Evolutionary conservation across 2,329 filamentous ascomycete species (phyloP), one percentile per base, ranked within the genome.

Genomic region (Arthrobotrys entomopaga): DNA sequence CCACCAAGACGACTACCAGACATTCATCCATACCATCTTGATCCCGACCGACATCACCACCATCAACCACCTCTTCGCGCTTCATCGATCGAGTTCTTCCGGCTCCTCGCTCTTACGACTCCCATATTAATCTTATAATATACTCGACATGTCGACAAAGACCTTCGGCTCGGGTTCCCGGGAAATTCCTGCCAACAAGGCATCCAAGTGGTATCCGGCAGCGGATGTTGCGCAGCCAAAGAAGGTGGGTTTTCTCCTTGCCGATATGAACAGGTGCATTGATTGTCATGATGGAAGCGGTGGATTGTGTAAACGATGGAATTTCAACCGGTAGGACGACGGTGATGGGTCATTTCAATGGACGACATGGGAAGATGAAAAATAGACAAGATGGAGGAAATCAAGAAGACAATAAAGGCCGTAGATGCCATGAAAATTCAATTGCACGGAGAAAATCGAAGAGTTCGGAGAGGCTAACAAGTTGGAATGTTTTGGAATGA

Each of bases 201-300:
- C 94, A 82, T 89, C 91, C 88, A 98, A 97, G 88, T 99, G 94
- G 92, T 99, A 99, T 87, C 92, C 93, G 84, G 91, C 92, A 83
- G 91, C 96, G 85, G 94, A 97, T 85, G 91, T 94, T 83, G 83
- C 88, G 83, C 86, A 90, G 85, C 88, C 89, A 82, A 96, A 93
- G 89, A 94, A 96, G 91, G 95, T 99, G 89, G 88, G 93, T 74
- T 38, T 24, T 42, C 61, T 29, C 42, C 60, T 49, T 43, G 38
- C 15, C 16, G 46, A 50, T 43, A 53, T 67, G 58, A 67, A 34
- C 57, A 11, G 50, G 49, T 52, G 53, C 20, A 43, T 58, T 64
- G 57, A 61, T 64, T 64, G 49, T 56, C 15, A 65, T 65, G 65
- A 48, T 56, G 74, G 43, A 66, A 43, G 13, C 50, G 64, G 59